Conservation (phyloP, 2,329 filamentous ascomycete species). For the Claviceps africana region DNA sequence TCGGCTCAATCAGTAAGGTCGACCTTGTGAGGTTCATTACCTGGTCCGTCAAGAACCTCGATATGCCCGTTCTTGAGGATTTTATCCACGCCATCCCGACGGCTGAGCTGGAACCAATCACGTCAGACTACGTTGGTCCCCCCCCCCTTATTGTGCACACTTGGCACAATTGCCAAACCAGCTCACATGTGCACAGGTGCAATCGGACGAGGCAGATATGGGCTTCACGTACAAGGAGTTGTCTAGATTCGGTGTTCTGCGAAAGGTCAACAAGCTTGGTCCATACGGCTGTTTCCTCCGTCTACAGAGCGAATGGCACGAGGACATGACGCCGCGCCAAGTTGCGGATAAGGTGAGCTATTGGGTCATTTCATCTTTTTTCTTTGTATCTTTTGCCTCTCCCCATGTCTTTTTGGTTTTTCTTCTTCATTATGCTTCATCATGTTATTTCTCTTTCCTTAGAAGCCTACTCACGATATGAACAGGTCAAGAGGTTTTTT, state of each 20-base stretch:
- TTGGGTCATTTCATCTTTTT: not conserved
- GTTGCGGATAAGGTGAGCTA: slow-evolving; percentile 12
- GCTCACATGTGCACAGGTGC: slow-evolving; percentile 5
- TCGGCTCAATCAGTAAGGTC: slow-evolving; percentile 31
- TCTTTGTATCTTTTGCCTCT: too few species aligned
- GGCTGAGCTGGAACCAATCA: slow-evolving; percentile 34
- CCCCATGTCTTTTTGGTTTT: too few species aligned
- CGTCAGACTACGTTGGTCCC: slow-evolving; percentile 15
- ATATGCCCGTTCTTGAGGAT: slow-evolving; percentile 45
- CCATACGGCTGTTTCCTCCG: slow-evolving; percentile 26
- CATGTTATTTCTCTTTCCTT: too few species aligned
- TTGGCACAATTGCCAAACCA: not conserved
- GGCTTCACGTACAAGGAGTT: slow-evolving; percentile 29
- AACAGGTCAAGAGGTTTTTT: not conserved
- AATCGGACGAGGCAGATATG: slow-evolving; percentile 29
- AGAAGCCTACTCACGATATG: not conserved
- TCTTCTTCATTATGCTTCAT: too few species aligned
- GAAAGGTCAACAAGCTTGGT: slow-evolving; percentile 28
- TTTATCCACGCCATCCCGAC: slow-evolving; percentile 47
- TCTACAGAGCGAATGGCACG: slow-evolving; percentile 24
- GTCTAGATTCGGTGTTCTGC: slow-evolving; percentile 23
- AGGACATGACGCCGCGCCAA: slow-evolving; percentile 12
- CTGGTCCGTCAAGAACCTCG: slow-evolving; percentile 40
- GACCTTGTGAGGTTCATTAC: slow-evolving; percentile 53
- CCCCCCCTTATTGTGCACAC: slow-evolving; percentile 9